Evolutionary conservation across 495 filamentous ascomycete genomes (phyloP), one percentile per base, ranked within the genome.

Genomic region (Aspergillus asperescens): DNA sequence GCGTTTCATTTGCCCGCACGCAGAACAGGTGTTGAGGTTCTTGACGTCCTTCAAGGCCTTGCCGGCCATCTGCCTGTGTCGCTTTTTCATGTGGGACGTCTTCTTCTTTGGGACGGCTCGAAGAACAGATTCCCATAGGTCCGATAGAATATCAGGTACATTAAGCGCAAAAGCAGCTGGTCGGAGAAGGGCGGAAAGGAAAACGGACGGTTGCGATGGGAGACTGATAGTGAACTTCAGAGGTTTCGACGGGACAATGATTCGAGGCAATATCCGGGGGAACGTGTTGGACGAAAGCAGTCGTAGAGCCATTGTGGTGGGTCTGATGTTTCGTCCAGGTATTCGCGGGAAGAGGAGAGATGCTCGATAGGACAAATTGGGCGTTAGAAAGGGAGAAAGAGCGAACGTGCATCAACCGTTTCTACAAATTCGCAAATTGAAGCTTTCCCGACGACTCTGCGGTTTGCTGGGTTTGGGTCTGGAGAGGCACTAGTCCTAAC

Each of bases 61-160:
- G 60, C 92, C 92, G 15, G 89, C 92, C 82, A 96, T 84, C 59
- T 92, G 89, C 59, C 94, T 80, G 61, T 89, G 84, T 55, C 93
- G 85, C 74, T 88, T 95, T 78, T 95, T 96, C 78, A 88, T 89
- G 69, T 99, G 87, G 20, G 92, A 95, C 8, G 90, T 95, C 81
- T 97, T 99, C 74, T 96, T 97, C 79, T 99, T 99, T 8, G 93
- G 93, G 5, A 96, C 93, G 4, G 93, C 93, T 55, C 84, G 83
- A 28, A 99, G 82, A 31, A 97, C 80, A 2, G 86, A 89, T 55
- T 96, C 94, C 88, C 92, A 97, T 54, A 99, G 78, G 31, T 83
- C 87, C 39, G 79, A 78, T 15, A 94, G 66, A 3, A 93, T 58
- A 7, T 72, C 75, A 1, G 82, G 79, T 10, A 84, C 57, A 25